phyloP scores from a whole-genome alignment of 257 asterid genomes.

The Plantago major region DNA sequence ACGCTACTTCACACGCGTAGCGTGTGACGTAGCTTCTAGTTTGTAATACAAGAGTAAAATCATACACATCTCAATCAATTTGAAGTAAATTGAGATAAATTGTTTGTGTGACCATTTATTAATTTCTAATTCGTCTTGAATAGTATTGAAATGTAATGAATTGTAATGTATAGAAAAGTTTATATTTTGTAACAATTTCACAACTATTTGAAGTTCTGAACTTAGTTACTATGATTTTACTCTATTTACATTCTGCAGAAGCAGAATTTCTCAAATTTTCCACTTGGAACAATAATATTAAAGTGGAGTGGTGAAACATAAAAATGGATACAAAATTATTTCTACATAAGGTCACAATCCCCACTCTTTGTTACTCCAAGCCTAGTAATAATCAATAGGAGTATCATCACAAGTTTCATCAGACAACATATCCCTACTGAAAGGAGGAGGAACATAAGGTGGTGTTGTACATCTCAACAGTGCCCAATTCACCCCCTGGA shows the following conservation, averaged over 20 bases:
- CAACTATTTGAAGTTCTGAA: too few relatives aligned
- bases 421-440: conserved; percentile 34
- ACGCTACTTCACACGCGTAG: too few relatives aligned
- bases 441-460: conserved; percentile 57
- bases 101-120: too few relatives aligned
- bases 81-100: too few relatives aligned
- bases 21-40: too few relatives aligned
- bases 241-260: conserved; percentile 1
- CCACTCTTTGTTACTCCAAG: neutral
- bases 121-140: too few relatives aligned
- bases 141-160: too few relatives aligned
- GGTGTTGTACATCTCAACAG: conserved; percentile 67
- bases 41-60: too few relatives aligned
- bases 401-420: conserved; percentile 43
- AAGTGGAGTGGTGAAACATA: neutral
- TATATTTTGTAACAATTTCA: too few relatives aligned
- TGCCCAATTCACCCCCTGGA: conserved; percentile 74
- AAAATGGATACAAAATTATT: neutral
- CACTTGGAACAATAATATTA: neutral
- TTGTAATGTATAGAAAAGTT: too few relatives aligned
- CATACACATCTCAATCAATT: too few relatives aligned
- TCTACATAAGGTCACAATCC: conserved; percentile 3
- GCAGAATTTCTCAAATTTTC: neutral
- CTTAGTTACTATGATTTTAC: neutral
- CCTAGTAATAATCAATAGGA: conserved; percentile 47